phyloP scores from a whole-genome alignment of 2,329 filamentous ascomycete species.

The Fusarium ramigenum region DNA sequence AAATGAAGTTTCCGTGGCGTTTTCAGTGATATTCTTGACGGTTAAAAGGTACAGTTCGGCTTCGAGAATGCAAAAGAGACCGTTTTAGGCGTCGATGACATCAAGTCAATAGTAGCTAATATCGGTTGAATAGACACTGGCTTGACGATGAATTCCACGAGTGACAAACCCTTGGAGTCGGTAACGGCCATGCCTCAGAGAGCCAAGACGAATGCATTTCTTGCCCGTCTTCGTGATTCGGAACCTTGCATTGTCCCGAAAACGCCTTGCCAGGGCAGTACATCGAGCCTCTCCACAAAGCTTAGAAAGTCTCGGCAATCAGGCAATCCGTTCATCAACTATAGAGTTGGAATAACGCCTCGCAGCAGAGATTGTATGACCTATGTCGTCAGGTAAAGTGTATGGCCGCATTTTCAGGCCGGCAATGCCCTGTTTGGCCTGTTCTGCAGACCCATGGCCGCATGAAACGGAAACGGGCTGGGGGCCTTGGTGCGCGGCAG shows the following conservation, averaged over 20 bases:
- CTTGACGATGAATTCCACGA: background rate
- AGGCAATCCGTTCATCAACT: background rate
- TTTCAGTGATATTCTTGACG: background rate
- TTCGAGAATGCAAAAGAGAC: constrained; percentile 3
- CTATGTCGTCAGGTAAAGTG: constrained; percentile 1
- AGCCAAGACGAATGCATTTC: constrained; percentile 8
- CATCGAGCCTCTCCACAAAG: background rate
- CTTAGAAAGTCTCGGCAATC: background rate
- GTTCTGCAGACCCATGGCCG: constrained; percentile 9
- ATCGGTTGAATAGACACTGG: background rate
- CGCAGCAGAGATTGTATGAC: background rate
- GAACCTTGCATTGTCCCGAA: background rate
- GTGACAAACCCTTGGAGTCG: background rate
- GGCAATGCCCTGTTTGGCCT: constrained; percentile 6
- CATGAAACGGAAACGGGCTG: constrained; percentile 11
- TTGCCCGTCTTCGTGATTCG: background rate
- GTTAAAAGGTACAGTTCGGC: background rate
- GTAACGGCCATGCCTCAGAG: background rate
- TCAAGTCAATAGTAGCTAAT: background rate
- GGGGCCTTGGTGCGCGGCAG: constrained; percentile 25
- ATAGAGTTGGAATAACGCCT: constrained; percentile 8
- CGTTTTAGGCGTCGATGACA: background rate
- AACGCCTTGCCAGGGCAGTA: background rate
- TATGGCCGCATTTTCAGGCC: constrained; percentile 6
- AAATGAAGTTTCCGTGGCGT: background rate